Conservation (phyloP, 2,329 filamentous ascomycete genomes). For the Cytospora piceae region DNA sequence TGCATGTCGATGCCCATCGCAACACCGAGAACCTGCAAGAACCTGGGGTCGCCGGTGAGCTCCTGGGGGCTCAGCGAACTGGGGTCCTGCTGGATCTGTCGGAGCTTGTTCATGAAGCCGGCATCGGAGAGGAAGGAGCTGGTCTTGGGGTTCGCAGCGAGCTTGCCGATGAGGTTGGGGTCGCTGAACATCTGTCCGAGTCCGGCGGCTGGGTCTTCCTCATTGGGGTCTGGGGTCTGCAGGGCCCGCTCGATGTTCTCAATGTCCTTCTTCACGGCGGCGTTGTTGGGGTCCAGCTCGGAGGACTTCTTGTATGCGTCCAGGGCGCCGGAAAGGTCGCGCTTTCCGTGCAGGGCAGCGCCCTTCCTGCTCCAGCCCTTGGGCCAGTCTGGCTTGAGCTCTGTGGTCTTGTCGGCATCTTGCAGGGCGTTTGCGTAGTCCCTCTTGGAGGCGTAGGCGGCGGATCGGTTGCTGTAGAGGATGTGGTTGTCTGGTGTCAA, state of each 20-base stretch:
- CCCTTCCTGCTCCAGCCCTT: slow-evolving; percentile 97
- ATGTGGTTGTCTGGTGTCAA: slow-evolving; percentile 87
- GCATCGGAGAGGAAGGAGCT: slow-evolving; percentile 77
- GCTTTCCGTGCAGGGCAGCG: slow-evolving; percentile 83
- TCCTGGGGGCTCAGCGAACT: slow-evolving; percentile 66
- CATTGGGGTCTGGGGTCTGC: slow-evolving; percentile 50
- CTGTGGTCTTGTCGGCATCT: slow-evolving; percentile 90
- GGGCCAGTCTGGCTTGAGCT: slow-evolving; percentile 96
- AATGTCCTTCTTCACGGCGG: slow-evolving; percentile 87
- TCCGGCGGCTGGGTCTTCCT: slow-evolving; percentile 71
- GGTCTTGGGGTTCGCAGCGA: slow-evolving; percentile 94
- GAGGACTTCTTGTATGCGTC: slow-evolving; percentile 95
- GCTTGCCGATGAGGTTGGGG: slow-evolving; percentile 85
- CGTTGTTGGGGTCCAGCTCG: slow-evolving; percentile 89
- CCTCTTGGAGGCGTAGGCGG: slow-evolving; percentile 82
- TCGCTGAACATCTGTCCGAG: slow-evolving; percentile 95
- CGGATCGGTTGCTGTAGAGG: slow-evolving; percentile 96
- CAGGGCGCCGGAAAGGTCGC: slow-evolving; percentile 81
- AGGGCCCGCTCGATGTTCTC: slow-evolving; percentile 87
- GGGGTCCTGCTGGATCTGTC: slow-evolving; percentile 80
- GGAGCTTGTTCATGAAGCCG: slow-evolving; percentile 87
- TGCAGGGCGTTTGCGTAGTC: slow-evolving; percentile 83
- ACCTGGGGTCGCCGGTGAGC: slow-evolving; percentile 85
- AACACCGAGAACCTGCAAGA: slow-evolving; percentile 93
- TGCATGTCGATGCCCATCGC: slow-evolving; percentile 92